These are phyloP conservation scores for Alternaria novae-zelandiae DNA, from an alignment of 2,329 filamentous ascomycete genomes.

Conservation along the genomic window DNA sequence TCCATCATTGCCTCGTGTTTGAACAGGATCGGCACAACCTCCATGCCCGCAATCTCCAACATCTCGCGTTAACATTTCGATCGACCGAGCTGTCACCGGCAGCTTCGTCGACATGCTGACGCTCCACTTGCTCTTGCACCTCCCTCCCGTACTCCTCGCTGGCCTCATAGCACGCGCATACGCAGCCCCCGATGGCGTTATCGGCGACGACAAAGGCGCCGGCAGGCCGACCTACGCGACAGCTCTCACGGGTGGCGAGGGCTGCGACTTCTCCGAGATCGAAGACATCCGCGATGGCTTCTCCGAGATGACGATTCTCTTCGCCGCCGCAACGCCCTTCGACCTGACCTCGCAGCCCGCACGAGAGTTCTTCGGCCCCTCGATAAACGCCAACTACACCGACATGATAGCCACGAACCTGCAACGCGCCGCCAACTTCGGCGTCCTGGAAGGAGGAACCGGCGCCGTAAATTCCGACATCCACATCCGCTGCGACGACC, in stretches of 20 bases:
- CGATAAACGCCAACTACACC: conserved; percentile 34
- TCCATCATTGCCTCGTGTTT: neutral
- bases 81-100: conserved; percentile 3
- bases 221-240: conserved; percentile 26
- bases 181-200: conserved; percentile 31
- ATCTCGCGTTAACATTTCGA: conserved; percentile 1
- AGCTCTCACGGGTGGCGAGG: conserved; percentile 40
- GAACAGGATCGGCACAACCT: conserved; percentile 7
- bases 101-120: conserved; percentile 29
- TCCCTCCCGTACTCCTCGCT: conserved; percentile 30
- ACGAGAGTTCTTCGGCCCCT: conserved; percentile 38
- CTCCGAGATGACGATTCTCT: conserved; percentile 40
- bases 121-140: conserved; percentile 22
- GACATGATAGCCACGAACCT: conserved; percentile 37
- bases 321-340: conserved; percentile 32
- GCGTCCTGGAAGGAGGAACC: conserved; percentile 28
- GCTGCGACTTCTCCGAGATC: conserved; percentile 34
- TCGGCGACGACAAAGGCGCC: conserved; percentile 29
- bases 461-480: conserved; percentile 36
- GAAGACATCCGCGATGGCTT: conserved; percentile 39
- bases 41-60: conserved; percentile 5
- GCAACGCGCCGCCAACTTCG: conserved; percentile 38
- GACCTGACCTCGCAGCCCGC: conserved; percentile 30
- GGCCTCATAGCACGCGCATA: conserved; percentile 28
- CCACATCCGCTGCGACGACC: conserved; percentile 45